These are phyloP conservation scores for Epichloe scottii DNA, from an alignment of 2,329 filamentous ascomycete species.

Conservation along the genomic window DNA sequence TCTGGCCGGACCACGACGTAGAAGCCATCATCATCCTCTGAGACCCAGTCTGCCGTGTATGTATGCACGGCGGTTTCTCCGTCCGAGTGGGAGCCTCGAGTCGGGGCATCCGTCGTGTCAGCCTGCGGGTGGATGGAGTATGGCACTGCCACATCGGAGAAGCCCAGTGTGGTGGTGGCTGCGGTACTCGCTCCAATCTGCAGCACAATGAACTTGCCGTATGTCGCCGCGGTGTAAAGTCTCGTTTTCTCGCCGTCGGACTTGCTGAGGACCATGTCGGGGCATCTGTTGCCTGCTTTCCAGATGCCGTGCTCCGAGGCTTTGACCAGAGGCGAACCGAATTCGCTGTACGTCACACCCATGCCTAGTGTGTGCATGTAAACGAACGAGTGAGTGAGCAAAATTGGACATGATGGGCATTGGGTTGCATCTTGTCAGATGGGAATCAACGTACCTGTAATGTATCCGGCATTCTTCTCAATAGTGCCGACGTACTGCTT, in stretches of 20 bases:
- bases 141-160: slow-evolving; percentile 4
- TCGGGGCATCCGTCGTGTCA: neutral
- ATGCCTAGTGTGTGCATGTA: slow-evolving; percentile 15
- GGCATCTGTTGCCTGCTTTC: slow-evolving; percentile 26
- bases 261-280: slow-evolving; percentile 20
- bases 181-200: slow-evolving; percentile 8
- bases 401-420: neutral
- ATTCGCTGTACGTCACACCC: slow-evolving; percentile 27
- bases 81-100: neutral
- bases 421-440: neutral
- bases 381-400: neutral
- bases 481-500: slow-evolving; percentile 34
- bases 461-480: slow-evolving; percentile 34
- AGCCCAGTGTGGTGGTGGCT: slow-evolving; percentile 1
- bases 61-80: neutral
- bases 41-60: slow-evolving; percentile 20
- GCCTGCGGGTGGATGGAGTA: neutral
- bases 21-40: slow-evolving; percentile 14
- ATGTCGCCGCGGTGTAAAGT: slow-evolving; percentile 20
- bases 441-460: slow-evolving; percentile 26
- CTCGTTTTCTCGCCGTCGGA: slow-evolving; percentile 10
- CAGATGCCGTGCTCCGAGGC: slow-evolving; percentile 22
- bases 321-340: slow-evolving; percentile 22
- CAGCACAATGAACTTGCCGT: slow-evolving; percentile 21
- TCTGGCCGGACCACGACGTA: slow-evolving; percentile 26